These are phyloP conservation scores for Thelonectria blattea DNA, from an alignment of 2,329 filamentous ascomycete species.

Conservation along the genomic window DNA sequence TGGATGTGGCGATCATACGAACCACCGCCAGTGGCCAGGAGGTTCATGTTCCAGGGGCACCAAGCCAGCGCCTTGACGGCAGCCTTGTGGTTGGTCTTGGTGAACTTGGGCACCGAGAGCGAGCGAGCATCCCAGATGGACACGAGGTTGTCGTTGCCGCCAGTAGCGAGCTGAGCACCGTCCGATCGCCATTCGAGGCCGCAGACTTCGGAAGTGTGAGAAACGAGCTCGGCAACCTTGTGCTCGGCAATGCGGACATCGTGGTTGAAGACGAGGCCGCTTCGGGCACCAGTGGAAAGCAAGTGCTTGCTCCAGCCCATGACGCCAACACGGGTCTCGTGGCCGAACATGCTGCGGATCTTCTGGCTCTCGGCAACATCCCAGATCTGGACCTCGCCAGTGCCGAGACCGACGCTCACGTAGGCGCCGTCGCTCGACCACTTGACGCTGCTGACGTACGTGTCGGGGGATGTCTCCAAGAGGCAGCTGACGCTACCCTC, in stretches of 20 bases:
- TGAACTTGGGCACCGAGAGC: constrained; percentile 93
- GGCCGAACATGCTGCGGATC: constrained; percentile 97
- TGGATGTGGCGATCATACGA: constrained; percentile 98
- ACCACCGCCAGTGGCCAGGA: constrained; percentile 93
- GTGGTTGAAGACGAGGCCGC: constrained; percentile 96
- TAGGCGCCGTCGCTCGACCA: constrained; percentile 98
- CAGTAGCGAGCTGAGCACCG: constrained; percentile 94
- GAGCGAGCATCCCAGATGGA: constrained; percentile 99
- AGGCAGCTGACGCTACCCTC: constrained; percentile 88
- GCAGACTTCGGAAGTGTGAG: constrained; percentile 97
- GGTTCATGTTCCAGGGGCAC: constrained; percentile 99
- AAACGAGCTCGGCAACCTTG: constrained; percentile 96
- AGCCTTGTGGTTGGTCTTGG: constrained; percentile 99
- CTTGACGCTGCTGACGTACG: constrained; percentile 97
- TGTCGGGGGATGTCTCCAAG: constrained; percentile 85
- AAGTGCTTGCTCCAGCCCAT: constrained; percentile 99
- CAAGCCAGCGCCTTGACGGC: constrained; percentile 97
- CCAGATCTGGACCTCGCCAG: constrained; percentile 98
- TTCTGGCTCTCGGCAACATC: constrained; percentile 94
- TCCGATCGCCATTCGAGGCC: constrained; percentile 98
- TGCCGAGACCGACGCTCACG: constrained; percentile 91
- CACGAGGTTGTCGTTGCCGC: constrained; percentile 98
- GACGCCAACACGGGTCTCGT: constrained; percentile 94
- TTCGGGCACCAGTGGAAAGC: constrained; percentile 91
- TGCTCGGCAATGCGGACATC: constrained; percentile 97